These are phyloP conservation scores for Ascoidea tarda DNA, from an alignment of 805 yeast species.

Conservation along the genomic window DNA sequence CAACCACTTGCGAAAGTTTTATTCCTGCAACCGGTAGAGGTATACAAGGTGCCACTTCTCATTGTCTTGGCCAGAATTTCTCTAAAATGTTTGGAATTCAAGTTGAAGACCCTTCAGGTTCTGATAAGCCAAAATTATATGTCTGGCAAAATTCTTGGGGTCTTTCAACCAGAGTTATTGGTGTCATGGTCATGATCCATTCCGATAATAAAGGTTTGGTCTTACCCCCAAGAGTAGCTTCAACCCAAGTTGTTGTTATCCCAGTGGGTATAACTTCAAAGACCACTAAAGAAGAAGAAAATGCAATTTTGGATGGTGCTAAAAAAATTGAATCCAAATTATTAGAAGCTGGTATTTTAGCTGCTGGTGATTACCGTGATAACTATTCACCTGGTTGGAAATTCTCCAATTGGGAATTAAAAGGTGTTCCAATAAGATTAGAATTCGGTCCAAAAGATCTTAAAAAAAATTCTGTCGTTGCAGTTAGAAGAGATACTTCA, in stretches of 20 bases:
- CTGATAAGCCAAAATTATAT: slow-evolving; percentile 70
- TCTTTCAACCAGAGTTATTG: slow-evolving; percentile 92
- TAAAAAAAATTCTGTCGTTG: slow-evolving; percentile 63
- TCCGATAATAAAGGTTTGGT: slow-evolving; percentile 98
- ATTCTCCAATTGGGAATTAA: slow-evolving; percentile 92
- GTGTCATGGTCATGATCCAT: slow-evolving; percentile 99
- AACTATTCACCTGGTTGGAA: slow-evolving; percentile 98
- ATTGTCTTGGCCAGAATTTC: slow-evolving; percentile 94
- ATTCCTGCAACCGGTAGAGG: slow-evolving; percentile 99
- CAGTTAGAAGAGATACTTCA: slow-evolving; percentile 88
- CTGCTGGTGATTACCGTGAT: slow-evolving; percentile 76
- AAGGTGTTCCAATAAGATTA: slow-evolving; percentile 86
- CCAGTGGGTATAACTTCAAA: slow-evolving; percentile 93
- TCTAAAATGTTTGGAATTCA: slow-evolving; percentile 95
- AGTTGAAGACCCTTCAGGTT: slow-evolving; percentile 91
- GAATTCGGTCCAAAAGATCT: slow-evolving; percentile 97
- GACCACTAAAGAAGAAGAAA: slow-evolving; percentile 64
- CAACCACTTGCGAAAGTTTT: slow-evolving; percentile 93
- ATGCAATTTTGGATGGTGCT: slow-evolving; percentile 57
- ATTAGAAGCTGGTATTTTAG: slow-evolving; percentile 52
- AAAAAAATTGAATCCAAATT: slow-evolving; percentile 52
- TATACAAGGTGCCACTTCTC: slow-evolving; percentile 98
- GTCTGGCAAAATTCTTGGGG: slow-evolving; percentile 99
- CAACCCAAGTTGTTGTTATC: slow-evolving; percentile 78
- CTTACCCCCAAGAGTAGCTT: slow-evolving; percentile 94